Base-by-base conservation (phyloP, 768 basidiomycete genomes). In the Leccinum aurantiacum region DNA sequence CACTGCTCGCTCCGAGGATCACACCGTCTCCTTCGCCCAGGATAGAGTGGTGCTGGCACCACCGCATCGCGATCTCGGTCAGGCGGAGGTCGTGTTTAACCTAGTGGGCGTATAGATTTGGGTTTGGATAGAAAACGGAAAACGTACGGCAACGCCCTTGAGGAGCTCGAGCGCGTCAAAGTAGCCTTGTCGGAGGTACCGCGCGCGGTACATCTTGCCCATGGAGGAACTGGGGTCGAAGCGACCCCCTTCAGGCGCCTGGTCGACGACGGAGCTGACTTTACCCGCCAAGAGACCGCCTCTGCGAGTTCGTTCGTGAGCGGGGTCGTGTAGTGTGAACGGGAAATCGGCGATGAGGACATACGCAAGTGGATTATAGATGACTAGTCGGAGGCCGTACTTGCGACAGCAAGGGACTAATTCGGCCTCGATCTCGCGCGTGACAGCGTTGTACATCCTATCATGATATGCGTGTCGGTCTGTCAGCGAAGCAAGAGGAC, bases 321-420 rank as follows among this genome's bases (percentile, higher is more conserved):
- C 0, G 2, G 41, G 41, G n/a, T 11, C n/a, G n/a, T 46, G 44
- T 46, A 4, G 27, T 2, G 35, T 31, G 48, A 3, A 52, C 3
- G 4, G 19, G 44, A 9, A 17, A 25, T 15, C 0, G 48, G 13
- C n/a, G 1, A 44, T 44, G 41, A 44, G 9, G 57, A 71, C 71
- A 47, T 60, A 80, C 76, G 78, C 84, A 57, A 87, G 73, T 50
- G 84, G 83, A 61, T 82, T 85, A 65, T 82, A 86, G 54, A 80
- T 77, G 48, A 84, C 83, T 61, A 86, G 77, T 47, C 82, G 78
- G 49, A 86, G 77, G 7, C 81, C 82, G 59, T 77, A 85, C 66
- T 86, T 84, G 41, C 84, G 77, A 57, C 82, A 78, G 69, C 83
- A 85, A 1, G 83, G 83, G 22, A 86, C 74, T 15, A 88, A 74